Evolutionary conservation across 2,329 filamentous ascomycete genomes (phyloP).

Genomic region (Lecanicillium sp.): DNA sequence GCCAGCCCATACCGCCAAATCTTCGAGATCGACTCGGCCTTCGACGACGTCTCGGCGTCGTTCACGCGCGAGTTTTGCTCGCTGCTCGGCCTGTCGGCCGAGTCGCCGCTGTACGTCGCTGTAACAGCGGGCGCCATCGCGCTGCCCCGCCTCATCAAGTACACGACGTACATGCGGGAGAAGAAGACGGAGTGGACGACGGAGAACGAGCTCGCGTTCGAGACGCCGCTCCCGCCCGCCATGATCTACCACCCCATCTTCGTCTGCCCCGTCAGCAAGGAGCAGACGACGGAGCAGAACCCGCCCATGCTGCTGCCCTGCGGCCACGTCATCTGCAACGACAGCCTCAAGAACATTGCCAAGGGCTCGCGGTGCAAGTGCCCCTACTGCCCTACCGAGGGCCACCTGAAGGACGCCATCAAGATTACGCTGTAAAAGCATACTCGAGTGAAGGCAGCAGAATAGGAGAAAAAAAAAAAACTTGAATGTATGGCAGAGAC

Average conservation of each 20-base stretch:
- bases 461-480: background rate
- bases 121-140: slow-evolving; percentile 90
- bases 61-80: slow-evolving; percentile 96
- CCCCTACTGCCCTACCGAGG: slow-evolving; percentile 88
- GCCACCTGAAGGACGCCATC: slow-evolving; percentile 66
- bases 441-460: too few relatives aligned
- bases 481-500: too few relatives aligned
- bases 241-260: slow-evolving; percentile 92
- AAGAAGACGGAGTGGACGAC: slow-evolving; percentile 95
- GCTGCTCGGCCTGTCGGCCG: slow-evolving; percentile 78
- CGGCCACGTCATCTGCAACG: slow-evolving; percentile 85
- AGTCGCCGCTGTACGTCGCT: slow-evolving; percentile 88
- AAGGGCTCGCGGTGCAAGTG: slow-evolving; percentile 86
- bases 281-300: slow-evolving; percentile 88
- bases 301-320: slow-evolving; percentile 96
- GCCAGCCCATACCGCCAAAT: slow-evolving; percentile 73
- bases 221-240: slow-evolving; percentile 53
- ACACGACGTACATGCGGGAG: slow-evolving; percentile 78
- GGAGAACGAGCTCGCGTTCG: slow-evolving; percentile 79
- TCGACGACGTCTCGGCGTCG: slow-evolving; percentile 75
- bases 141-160: slow-evolving; percentile 80
- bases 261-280: slow-evolving; percentile 94
- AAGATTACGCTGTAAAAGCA: slow-evolving; percentile 61
- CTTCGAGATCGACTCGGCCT: slow-evolving; percentile 70
- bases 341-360: slow-evolving; percentile 71